Conservation (phyloP, 805 yeast species). For the Sugiyamaella chiloensis region DNA sequence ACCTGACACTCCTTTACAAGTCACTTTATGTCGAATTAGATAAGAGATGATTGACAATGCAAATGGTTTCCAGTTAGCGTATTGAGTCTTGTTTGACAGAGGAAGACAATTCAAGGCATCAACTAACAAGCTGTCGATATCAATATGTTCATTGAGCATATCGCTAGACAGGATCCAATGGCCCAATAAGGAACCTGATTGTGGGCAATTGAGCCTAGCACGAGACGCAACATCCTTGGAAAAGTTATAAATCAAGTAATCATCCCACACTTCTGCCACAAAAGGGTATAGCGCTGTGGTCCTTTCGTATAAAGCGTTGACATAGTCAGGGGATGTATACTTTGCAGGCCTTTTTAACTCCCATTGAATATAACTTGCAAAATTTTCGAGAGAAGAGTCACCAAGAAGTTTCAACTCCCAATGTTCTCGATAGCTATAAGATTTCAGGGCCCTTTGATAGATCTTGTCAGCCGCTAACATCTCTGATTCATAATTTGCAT, state of each 20-base stretch:
- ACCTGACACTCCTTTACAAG: neutral
- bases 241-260: conserved; percentile 23
- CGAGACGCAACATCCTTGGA: conserved; percentile 15
- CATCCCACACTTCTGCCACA: conserved; percentile 29
- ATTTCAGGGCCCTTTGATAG: conserved; percentile 16
- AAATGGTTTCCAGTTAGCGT: conserved; percentile 13
- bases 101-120: neutral
- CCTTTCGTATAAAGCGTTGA: conserved; percentile 29
- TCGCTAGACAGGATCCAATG: conserved; percentile 5
- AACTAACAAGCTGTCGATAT: neutral
- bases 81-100: neutral
- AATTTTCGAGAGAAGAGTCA: conserved; percentile 17
- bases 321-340: conserved; percentile 14
- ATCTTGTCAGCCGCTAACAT: conserved; percentile 26
- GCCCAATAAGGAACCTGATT: conserved; percentile 28
- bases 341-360: conserved; percentile 23
- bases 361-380: conserved; percentile 28
- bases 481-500: conserved; percentile 28
- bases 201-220: conserved; percentile 22
- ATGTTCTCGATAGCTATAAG: conserved; percentile 11
- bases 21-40: neutral
- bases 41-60: neutral
- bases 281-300: conserved; percentile 18
- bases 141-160: neutral
- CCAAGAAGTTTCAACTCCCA: conserved; percentile 22